phyloP scores from a whole-genome alignment of 371 early-diverging fungal genomes.

The Batkoa obscura region DNA sequence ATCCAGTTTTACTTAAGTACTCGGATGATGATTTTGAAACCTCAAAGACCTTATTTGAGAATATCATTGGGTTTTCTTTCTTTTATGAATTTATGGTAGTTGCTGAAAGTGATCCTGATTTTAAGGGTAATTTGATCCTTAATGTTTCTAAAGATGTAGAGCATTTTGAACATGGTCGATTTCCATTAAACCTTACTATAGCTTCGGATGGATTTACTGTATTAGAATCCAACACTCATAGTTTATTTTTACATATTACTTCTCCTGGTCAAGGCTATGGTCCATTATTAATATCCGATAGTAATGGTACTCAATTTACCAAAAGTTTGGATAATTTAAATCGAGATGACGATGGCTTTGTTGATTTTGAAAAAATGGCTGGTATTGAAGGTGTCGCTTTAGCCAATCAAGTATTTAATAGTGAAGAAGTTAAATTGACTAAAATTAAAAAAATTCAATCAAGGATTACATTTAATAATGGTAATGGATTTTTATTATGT shows the following conservation, averaged over 20 bases:
- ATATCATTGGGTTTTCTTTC: constrained; percentile 52
- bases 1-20: constrained; percentile 27
- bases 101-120: constrained; percentile 26
- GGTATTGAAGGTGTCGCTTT: constrained; percentile 78
- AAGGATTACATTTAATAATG: constrained; percentile 69
- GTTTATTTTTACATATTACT: constrained; percentile 53
- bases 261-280: constrained; percentile 60
- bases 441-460: constrained; percentile 35
- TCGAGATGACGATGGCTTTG: constrained; percentile 57
- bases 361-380: constrained; percentile 87
- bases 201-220: constrained; percentile 45
- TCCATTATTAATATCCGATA: constrained; percentile 63
- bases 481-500: constrained; percentile 10
- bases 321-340: constrained; percentile 50
- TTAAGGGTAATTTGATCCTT: constrained; percentile 25
- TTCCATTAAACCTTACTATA: constrained; percentile 25
- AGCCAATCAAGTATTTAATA: constrained; percentile 63
- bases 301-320: constrained; percentile 65
- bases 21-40: constrained; percentile 31
- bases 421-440: constrained; percentile 26
- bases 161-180: constrained; percentile 45
- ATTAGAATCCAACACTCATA: constrained; percentile 50
- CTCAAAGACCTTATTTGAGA: constrained; percentile 28
- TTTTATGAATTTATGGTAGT: constrained; percentile 69
- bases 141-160: constrained; percentile 52